These are phyloP conservation scores for Coniochaeta sp. DNA, from an alignment of 2,329 filamentous ascomycete species.

Conservation along the genomic window DNA sequence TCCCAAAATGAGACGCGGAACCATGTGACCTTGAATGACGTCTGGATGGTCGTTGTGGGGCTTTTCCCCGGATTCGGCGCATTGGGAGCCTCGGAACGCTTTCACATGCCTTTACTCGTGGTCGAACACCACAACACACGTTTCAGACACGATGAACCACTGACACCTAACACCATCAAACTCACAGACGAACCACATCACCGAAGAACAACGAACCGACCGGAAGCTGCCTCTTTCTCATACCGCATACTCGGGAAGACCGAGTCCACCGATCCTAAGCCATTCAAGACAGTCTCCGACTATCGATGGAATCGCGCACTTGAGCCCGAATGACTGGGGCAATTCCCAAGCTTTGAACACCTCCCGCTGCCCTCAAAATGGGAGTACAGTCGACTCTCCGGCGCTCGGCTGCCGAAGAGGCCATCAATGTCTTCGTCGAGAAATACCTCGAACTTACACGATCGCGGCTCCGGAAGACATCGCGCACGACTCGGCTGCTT, in stretches of 20 bases:
- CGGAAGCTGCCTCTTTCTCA: too few relatives aligned
- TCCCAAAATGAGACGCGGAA: background rate
- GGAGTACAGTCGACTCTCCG: constrained; percentile 81
- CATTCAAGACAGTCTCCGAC: too few relatives aligned
- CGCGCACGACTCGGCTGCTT: constrained; percentile 64
- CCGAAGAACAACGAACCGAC: background rate
- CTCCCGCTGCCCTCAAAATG: constrained; percentile 44
- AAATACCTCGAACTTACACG: constrained; percentile 50
- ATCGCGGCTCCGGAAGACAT: constrained; percentile 53
- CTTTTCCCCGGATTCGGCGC: background rate
- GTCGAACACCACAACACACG: background rate
- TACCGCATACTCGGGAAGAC: too few relatives aligned
- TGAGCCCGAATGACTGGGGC: constrained; percentile 11
- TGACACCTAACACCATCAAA: background rate
- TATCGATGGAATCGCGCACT: constrained; percentile 10
- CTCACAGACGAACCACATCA: background rate
- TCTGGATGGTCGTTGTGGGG: background rate
- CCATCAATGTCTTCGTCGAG: constrained; percentile 56
- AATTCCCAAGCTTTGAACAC: constrained; percentile 3
- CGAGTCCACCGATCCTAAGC: too few relatives aligned
- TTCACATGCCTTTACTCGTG: constrained; percentile 1
- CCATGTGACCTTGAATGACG: constrained; percentile 1
- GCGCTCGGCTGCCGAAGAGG: constrained; percentile 56
- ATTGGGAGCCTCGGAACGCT: constrained; percentile 1
- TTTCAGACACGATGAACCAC: too few relatives aligned